Base-by-base conservation (phyloP, 371 early-diverging fungal genomes). In the Actinomortierella ambigua region DNA sequence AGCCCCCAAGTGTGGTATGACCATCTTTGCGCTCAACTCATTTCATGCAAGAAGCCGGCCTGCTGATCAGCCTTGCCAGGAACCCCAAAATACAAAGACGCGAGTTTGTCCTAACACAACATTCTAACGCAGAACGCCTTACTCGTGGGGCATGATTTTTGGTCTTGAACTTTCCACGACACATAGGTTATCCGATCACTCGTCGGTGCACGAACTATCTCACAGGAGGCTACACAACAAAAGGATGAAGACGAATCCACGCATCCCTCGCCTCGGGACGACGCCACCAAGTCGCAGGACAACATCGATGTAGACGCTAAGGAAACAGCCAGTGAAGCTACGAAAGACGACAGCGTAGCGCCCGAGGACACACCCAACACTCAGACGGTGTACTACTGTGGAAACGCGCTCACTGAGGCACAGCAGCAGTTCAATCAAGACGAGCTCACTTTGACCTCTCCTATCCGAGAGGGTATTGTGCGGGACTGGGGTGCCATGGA, bases 401-500 rank as follows among this genome's bases (percentile, higher is more conserved):
- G 78, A 57, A 63, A 58, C 23, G 77, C 71, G 1, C 68, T 79
- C 75, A 76, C 53, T 1, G 68, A 42, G 65, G 77, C 50, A 40
- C 55, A 28, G 44, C 71, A 46, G 52, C 59, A 46, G 24, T 70
- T 46, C 47, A 77, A 51, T 53, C 69, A 53, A 23, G 44, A 41
- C 39, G 78, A 27, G 54, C 80, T 71, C 28, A 44, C 56, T 4
- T 48, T 71, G 53, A 55, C 63, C 39, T 76, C 81, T n/a, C 88
- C 92, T 1, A 82, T 93, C 40, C 59, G 79, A 50, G 70, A 84
- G 24, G 89, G 90, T 15, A 59, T 66, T 6, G 88, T 93, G 51
- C 76, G 68, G 11, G 89, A 93, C 65, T 95, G 94, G 94, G 86
- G 82, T n/a, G 85, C 83, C 20, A 77, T 93, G 58, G 86, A 89